Conservation (phyloP, 352 stramenopile genomes). For the Pythium aristosporum region DNA sequence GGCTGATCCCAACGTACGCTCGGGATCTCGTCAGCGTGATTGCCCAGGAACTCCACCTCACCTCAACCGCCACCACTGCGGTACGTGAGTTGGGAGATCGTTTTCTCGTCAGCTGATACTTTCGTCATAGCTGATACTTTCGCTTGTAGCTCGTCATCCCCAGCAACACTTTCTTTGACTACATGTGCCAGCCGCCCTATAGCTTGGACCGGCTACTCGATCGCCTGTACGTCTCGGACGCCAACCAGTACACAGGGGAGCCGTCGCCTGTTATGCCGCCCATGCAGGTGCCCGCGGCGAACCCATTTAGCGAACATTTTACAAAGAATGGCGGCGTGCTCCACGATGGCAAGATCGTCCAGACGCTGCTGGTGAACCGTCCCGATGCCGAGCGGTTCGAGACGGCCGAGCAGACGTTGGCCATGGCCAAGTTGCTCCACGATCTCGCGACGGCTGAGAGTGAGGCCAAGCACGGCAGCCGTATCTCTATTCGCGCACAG, state of each 20-base stretch:
- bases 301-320: constrained; percentile 57
- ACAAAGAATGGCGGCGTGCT: constrained; percentile 48
- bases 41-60: constrained; percentile 47
- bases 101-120: not conserved
- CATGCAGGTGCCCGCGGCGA: constrained; percentile 23
- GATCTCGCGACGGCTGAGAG: constrained; percentile 67
- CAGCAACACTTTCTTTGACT: constrained; percentile 52
- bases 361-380: constrained; percentile 36
- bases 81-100: constrained; percentile 20
- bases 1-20: constrained; percentile 50
- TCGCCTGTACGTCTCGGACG: constrained; percentile 41
- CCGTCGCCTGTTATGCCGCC: constrained; percentile 15
- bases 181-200: constrained; percentile 46
- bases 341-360: constrained; percentile 39
- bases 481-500: constrained; percentile 54
- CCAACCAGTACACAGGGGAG: constrained; percentile 32
- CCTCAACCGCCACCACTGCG: constrained; percentile 21
- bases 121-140: no score
- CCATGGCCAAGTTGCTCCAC: constrained; percentile 77
- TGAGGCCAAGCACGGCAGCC: constrained; percentile 59
- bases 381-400: constrained; percentile 47
- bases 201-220: constrained; percentile 49
- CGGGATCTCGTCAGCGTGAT: constrained; percentile 43
- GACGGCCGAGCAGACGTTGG: constrained; percentile 65
- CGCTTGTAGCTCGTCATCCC: constrained; percentile 12